Evolutionary conservation across 495 filamentous ascomycete genomes (phyloP), one percentile per base, ranked within the genome.

Genomic region (Cercophora sp.): DNA sequence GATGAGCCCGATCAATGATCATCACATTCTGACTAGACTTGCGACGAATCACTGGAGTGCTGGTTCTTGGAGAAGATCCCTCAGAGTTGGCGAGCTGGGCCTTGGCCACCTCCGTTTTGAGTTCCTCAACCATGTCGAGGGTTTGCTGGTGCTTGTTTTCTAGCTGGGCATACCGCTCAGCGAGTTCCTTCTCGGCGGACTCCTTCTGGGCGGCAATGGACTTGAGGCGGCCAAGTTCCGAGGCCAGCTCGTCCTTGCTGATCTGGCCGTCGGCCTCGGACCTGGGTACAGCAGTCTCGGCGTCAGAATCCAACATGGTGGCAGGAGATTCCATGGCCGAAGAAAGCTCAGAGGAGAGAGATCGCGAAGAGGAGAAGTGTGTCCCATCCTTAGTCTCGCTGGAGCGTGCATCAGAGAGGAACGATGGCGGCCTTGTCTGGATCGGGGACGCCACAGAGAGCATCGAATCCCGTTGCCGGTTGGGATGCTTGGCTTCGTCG

Each of bases 271-370:
- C 41, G 51, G 58, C 34, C 43, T 63, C 56, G 37, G 69, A 56
- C 46, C 68, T 75, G 23, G 65, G 67, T 56, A 50, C 64, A 52
- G 64, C 68, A 27, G 71, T 71, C 56, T 79, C 81, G 47, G 72
- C 70, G 67, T 85, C 79, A 59, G 83, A 52, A 22, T 75, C 75
- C 60, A 84, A 78, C 62, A 75, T 73, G 60, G 83, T 83, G 65
- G 79, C 77, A 59, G 81, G 84, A 65, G 88, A 91, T 66, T 86
- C 89, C 83, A 85, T 87, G 82, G 78, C 89, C 75, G 86, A 96
- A 73, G 89, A 96, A 70, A 96, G 84, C 71, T 96, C 91, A 82
- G 90, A 91, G 55, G 88, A 96, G 65, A 96, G 88, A 70, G 91
- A 96, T 68, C 86, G 91, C 81, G 89, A 89, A 75, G 86, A 91